A percentile compares a stretch with the other conserved stretches of the same genome.
Evolutionary conservation across 2,329 filamentous ascomycete genomes (phyloP).

Genomic region (Colletotrichum sp.): DNA sequence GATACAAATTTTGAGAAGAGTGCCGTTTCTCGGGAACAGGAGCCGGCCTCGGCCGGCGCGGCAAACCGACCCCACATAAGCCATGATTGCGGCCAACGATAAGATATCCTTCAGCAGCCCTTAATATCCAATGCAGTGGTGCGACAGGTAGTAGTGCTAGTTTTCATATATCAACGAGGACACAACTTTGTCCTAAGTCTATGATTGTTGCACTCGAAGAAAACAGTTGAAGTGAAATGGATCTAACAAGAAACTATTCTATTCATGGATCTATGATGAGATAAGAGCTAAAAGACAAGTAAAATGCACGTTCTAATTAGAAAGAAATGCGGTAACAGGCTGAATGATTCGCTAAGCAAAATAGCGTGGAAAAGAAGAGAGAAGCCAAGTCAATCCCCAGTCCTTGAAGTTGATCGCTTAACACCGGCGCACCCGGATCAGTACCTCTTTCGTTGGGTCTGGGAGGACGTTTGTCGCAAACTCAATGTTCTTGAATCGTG

Average conservation of each 20-base stretch:
- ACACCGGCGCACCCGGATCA: background rate
- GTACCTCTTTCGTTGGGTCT: background rate
- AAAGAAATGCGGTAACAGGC: background rate
- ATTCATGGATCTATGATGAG: background rate
- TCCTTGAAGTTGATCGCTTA: constrained; percentile 7
- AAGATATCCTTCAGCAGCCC: background rate
- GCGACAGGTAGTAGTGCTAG: background rate
- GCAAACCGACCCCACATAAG: background rate
- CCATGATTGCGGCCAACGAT: background rate
- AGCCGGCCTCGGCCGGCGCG: background rate
- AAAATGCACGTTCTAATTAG: background rate
- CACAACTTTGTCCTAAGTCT: too few relatives aligned
- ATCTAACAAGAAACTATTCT: background rate
- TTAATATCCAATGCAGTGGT: background rate
- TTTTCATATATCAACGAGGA: background rate
- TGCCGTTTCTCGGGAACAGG: background rate
- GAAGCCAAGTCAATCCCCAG: background rate
- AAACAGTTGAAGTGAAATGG: background rate
- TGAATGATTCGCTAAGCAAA: background rate
- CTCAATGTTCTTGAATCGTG: background rate
- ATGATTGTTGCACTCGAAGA: too few relatives aligned
- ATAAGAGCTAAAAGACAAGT: background rate
- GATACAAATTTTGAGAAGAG: background rate
- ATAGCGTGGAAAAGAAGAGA: background rate
- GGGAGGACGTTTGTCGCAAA: background rate